These are phyloP conservation scores for Paramecium primaurelia DNA, from an alignment of 73 alveolate species.

Conservation along the genomic window DNA sequence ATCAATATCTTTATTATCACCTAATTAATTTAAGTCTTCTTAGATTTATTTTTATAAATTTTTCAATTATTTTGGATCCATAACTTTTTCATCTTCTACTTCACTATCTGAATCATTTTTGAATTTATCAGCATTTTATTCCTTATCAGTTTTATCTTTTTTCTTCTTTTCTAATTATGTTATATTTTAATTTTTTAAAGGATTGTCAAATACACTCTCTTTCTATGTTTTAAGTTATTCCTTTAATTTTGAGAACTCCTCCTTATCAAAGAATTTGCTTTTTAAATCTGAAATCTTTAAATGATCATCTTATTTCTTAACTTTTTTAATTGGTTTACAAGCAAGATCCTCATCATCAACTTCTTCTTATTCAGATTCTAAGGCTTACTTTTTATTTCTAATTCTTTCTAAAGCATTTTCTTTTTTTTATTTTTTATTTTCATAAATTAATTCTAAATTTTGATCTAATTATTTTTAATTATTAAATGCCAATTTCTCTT, in stretches of 20 bases:
- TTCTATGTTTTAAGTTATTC: not conserved
- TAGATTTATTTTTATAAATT: conserved; percentile 37
- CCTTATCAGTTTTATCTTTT: conserved; percentile 50
- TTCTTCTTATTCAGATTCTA: conserved; percentile 46
- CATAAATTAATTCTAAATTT: conserved; percentile 29
- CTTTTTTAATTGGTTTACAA: conserved; percentile 61
- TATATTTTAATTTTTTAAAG: not conserved
- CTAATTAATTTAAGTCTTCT: conserved; percentile 15
- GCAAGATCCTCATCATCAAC: conserved; percentile 54
- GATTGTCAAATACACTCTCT: not conserved
- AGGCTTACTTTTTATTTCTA: not conserved
- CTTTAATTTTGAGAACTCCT: not conserved
- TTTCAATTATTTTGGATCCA: conserved; percentile 37
- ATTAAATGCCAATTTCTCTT: not conserved
- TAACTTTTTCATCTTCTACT: conserved; percentile 54
- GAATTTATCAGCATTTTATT: not conserved
- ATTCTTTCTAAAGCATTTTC: not conserved
- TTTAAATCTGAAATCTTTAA: not conserved
- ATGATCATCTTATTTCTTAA: conserved; percentile 47
- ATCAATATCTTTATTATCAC: conserved; percentile 45
- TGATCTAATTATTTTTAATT: conserved; percentile 26
- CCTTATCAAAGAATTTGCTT: not conserved
- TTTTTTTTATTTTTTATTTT: not conserved
- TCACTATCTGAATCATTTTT: conserved; percentile 56
- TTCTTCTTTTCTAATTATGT: not conserved